Percentiles rank a stretch among this genome's conserved stretches.
These are phyloP conservation scores for Gracilaria vermiculophylla DNA, from an alignment of 23 red algal genomes.

Conservation along the genomic window DNA sequence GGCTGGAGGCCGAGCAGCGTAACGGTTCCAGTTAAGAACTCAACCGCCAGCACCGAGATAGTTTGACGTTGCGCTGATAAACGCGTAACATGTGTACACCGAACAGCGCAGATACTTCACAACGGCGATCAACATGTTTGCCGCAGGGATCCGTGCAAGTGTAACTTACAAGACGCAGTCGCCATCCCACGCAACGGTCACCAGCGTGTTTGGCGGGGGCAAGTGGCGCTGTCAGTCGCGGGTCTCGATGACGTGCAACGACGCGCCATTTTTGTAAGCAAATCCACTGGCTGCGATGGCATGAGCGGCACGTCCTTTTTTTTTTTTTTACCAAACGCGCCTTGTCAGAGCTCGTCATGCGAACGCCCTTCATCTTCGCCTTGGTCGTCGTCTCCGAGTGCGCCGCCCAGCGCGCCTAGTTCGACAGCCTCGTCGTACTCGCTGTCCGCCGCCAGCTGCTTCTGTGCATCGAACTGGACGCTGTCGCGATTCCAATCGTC, in stretches of 20 bases:
- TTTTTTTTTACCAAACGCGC: not conserved
- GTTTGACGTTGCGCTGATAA: not conserved
- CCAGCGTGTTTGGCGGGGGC: not conserved
- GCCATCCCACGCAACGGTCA: too few relatives aligned
- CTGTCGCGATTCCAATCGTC: constrained; percentile 22
- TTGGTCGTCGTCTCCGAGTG: not conserved
- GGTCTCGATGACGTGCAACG: not conserved
- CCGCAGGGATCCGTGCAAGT: not conserved
- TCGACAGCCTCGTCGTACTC: not conserved
- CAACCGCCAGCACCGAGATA: not conserved
- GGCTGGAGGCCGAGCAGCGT: too few relatives aligned
- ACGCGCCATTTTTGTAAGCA: not conserved
- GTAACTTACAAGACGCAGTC: too few relatives aligned
- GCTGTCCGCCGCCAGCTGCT: not conserved
- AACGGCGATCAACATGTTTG: too few relatives aligned
- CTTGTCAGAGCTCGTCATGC: constrained; percentile 1
- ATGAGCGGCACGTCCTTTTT: not conserved
- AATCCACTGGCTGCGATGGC: not conserved
- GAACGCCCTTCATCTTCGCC: not conserved
- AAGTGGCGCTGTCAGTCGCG: not conserved
- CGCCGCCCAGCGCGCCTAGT: not conserved
- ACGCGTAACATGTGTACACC: not conserved
- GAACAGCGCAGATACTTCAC: too few relatives aligned
- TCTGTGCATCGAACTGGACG: not conserved
- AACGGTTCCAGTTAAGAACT: too few relatives aligned